Base-by-base conservation (phyloP, 139 green algal species). In the Tetraselmis chui region DNA sequence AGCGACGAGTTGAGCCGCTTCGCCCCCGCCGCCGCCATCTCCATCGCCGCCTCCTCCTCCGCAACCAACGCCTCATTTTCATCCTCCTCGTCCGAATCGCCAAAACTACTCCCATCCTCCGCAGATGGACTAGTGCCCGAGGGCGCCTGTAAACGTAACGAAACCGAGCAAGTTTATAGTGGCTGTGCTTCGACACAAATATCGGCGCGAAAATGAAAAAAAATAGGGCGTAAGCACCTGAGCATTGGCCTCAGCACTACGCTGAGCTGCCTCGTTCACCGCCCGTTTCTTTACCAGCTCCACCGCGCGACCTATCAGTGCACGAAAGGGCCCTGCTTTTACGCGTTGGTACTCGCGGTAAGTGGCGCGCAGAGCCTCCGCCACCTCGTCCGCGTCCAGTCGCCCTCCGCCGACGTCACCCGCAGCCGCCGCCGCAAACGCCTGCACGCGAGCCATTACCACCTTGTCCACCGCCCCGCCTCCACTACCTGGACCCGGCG, bases 341-440 rank as follows among this genome's bases (percentile, higher is more conserved):
- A 88, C 85, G 1, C 93, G 85, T 78, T 91, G 80, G 81, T 97
- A 96, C 85, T 95, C 91, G 31, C 87, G 89, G 82, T 94, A 91
- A 23, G 76, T 83, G 18, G 67, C 32, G 0, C 91, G 77, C 76
- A 97, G 81, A 29, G 90, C 83, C 5, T 93, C 89, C 0, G 80
- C 82, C 23, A 93, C 87, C 2, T 86, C 88, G 1, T 96, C 91
- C 1, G 90, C 84, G 78, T 97, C 93, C 45, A 67, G 45, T 5
- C 45, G 5, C 11, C 45, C 45, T 5, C 45, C 45, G 45, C 45
- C 45, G n/a, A n/a, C n/a, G n/a, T n/a, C n/a, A n/a, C n/a, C n/a
- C n/a, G n/a, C n/a, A n/a, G n/a, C n/a, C n/a, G n/a, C n/a, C 5
- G 45, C 45, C 45, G 45, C 45, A 18, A 67, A 67, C 45, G 45